These are phyloP conservation scores for Carnegiea gigantea DNA, from an alignment of 179 eudicot species.

Conservation along the genomic window DNA sequence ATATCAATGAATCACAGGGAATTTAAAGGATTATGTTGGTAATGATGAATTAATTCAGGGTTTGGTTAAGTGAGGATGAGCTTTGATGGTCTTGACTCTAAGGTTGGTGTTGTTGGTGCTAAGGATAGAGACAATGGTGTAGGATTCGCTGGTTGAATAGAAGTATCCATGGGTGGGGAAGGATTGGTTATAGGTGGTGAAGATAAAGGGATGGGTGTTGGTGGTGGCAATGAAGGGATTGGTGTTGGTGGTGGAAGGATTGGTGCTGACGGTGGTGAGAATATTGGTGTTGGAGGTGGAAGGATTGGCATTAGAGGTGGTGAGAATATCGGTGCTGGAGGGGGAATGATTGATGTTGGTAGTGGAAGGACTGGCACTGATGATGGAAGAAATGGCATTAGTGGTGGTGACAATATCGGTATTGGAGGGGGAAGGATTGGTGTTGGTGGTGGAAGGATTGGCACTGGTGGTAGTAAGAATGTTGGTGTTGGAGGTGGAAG, in stretches of 20 bases:
- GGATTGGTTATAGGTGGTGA: neutral
- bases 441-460: neutral
- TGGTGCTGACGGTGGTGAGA: neutral
- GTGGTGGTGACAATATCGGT: neutral
- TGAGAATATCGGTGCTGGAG: too few relatives aligned
- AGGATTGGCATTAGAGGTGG: too few relatives aligned
- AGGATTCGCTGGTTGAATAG: too few relatives aligned
- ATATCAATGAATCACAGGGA: neutral
- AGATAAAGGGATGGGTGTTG: neutral
- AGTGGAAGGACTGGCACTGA: too few relatives aligned
- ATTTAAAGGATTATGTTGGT: neutral
- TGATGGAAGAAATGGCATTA: neutral
- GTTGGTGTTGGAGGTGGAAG: neutral
- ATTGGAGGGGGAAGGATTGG: neutral
- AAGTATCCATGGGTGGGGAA: neutral
- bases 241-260: neutral
- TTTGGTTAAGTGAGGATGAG: neutral
- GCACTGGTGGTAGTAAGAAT: neutral
- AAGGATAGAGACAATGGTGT: neutral
- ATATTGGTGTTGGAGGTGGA: too few relatives aligned
- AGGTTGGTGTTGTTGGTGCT: slow-evolving; percentile 3
- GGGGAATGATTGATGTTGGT: too few relatives aligned
- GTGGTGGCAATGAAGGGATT: neutral
- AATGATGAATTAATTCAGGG: neutral
- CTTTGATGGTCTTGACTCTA: neutral